phyloP scores from a whole-genome alignment of 371 early-diverging fungal genomes.

The Lichtheimia hyalospora region DNA sequence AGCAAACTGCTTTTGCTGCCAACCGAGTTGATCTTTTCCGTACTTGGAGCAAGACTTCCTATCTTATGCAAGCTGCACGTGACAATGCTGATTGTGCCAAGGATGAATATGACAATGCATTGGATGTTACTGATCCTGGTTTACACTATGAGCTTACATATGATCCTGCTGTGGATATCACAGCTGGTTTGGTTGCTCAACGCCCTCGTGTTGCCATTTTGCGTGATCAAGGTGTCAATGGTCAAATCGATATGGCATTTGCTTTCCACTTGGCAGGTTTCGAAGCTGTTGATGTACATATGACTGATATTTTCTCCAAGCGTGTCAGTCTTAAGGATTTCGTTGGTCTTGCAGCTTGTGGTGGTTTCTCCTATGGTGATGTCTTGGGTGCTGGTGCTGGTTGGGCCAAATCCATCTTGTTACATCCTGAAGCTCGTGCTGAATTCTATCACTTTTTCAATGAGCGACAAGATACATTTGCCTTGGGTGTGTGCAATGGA shows the following conservation, averaged over 20 bases:
- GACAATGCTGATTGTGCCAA: conserved; percentile 89
- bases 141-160: conserved; percentile 76
- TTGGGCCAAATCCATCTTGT: conserved; percentile 91
- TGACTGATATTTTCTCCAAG: conserved; percentile 90
- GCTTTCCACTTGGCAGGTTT: conserved; percentile 94
- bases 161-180: conserved; percentile 60
- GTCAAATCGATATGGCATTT: conserved; percentile 91
- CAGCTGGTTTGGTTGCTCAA: conserved; percentile 11
- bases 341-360: conserved; percentile 90
- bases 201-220: conserved; percentile 90
- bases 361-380: conserved; percentile 98
- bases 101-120: conserved; percentile 76
- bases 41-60: conserved; percentile 89
- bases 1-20: conserved; percentile 38
- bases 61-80: conserved; percentile 83
- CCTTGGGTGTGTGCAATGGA: conserved; percentile 96
- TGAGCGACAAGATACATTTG: conserved; percentile 84
- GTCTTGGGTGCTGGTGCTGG: conserved; percentile 96
- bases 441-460: conserved; percentile 84
- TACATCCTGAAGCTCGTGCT: conserved; percentile 66
- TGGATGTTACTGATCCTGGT: conserved; percentile 77
- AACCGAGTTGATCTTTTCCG: conserved; percentile 74
- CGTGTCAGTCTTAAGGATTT: conserved; percentile 69
- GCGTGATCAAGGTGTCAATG: conserved; percentile 97
- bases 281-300: conserved; percentile 92